Percentiles rank a stretch among this genome's conserved stretches.
Evolutionary conservation across 2,329 filamentous ascomycete genomes (phyloP).

Genomic region (Aureobasidium sp.): DNA sequence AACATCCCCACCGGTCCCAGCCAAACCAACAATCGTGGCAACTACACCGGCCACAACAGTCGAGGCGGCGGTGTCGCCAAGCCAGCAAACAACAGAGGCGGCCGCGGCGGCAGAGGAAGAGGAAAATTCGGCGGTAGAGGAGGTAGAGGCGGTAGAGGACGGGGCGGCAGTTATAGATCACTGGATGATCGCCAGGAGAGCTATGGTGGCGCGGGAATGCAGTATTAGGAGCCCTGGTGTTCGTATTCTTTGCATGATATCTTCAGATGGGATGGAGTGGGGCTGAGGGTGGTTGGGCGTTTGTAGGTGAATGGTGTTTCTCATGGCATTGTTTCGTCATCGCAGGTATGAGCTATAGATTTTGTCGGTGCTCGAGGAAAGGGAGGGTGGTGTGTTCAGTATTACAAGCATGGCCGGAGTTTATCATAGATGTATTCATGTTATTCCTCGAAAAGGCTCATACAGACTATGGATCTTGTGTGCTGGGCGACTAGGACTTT

Average conservation of each 20-base stretch:
- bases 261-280: neutral
- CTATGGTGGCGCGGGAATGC: slow-evolving; percentile 30
- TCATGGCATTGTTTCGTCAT: neutral
- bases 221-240: slow-evolving; percentile 23
- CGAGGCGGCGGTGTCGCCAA: slow-evolving; percentile 35
- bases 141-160: slow-evolving; percentile 24
- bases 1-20: slow-evolving; percentile 25
- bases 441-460: neutral
- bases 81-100: slow-evolving; percentile 28
- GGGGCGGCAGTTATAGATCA: slow-evolving; percentile 34
- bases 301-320: neutral
- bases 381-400: neutral
- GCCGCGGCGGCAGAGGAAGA: slow-evolving; percentile 33
- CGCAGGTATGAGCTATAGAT: neutral
- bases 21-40: slow-evolving; percentile 20
- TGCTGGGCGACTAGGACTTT: neutral
- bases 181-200: slow-evolving; percentile 37
- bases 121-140: slow-evolving; percentile 34
- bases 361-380: neutral
- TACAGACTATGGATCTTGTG: neutral
- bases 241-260: neutral
- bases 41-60: slow-evolving; percentile 22
- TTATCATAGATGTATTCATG: neutral
- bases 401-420: neutral
- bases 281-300: neutral